Conservation (phyloP, 108 stramenopile genomes). For the Cyclotella cryptica region DNA sequence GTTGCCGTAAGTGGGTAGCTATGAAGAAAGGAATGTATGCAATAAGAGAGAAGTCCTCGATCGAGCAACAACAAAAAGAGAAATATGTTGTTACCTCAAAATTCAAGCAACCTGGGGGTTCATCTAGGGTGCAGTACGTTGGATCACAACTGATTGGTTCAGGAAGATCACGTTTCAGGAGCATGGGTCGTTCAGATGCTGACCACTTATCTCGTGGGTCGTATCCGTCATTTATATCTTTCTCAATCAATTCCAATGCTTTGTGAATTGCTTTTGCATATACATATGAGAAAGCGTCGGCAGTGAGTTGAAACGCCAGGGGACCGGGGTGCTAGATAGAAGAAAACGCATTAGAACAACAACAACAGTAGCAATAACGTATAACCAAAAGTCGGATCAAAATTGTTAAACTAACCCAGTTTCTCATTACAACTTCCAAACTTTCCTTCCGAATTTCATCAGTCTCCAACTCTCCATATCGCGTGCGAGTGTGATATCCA, state of each 20-base stretch:
- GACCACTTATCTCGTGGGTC: constrained; percentile 55
- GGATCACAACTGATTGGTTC: constrained; percentile 52
- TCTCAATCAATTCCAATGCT: constrained; percentile 54
- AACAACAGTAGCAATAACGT: no score
- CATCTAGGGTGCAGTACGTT: constrained; percentile 55
- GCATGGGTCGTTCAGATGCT: constrained; percentile 35
- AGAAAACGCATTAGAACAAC: not conserved
- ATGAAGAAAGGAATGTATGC: not conserved
- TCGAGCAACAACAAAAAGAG: no score
- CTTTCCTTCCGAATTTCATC: constrained; percentile 38
- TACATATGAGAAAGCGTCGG: constrained; percentile 61
- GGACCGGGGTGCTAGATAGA: constrained; percentile 55
- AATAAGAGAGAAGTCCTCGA: no score
- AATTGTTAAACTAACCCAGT: constrained; percentile 32
- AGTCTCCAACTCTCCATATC: constrained; percentile 54
- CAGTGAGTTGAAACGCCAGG: constrained; percentile 56
- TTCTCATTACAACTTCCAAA: constrained; percentile 53
- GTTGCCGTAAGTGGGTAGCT: constrained; percentile 51
- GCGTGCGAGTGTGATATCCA: constrained; percentile 57
- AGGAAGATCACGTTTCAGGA: constrained; percentile 51
- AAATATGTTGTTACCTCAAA: constrained; percentile 30
- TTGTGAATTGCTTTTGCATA: constrained; percentile 57
- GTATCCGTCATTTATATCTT: constrained; percentile 41
- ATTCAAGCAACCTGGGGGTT: constrained; percentile 60
- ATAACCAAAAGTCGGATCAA: no score